Evolutionary conservation across 345 rosid genomes (phyloP).

Genomic region (Citrus australasica): DNA sequence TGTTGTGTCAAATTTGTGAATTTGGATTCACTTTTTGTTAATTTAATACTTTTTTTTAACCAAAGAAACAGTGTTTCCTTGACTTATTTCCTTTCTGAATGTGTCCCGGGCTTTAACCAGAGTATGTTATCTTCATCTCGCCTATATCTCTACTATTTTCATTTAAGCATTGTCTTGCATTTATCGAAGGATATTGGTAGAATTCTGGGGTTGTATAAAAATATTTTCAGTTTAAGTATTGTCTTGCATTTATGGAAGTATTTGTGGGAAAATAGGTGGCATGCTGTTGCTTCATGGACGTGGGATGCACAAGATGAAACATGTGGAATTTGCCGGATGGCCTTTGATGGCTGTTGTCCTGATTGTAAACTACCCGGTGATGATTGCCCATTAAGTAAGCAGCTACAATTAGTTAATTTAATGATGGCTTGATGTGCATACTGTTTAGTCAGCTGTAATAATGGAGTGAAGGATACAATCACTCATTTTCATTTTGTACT

Average conservation of each 20-base stretch:
- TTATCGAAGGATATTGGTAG: neutral
- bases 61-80: conserved; percentile 19
- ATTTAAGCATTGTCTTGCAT: neutral
- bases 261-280: conserved; percentile 57
- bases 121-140: conserved; percentile 31
- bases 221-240: too few relatives aligned
- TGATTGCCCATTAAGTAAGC: conserved; percentile 89
- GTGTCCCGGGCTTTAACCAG: conserved; percentile 22
- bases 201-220: neutral
- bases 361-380: conserved; percentile 95
- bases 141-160: neutral
- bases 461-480: neutral
- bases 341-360: conserved; percentile 94
- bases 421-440: too few relatives aligned
- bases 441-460: too few relatives aligned
- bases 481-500: neutral
- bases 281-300: conserved; percentile 94
- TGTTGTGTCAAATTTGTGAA: neutral
- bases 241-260: too few relatives aligned
- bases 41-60: too few relatives aligned
- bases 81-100: conserved; percentile 15
- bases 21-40: neutral
- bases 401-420: neutral
- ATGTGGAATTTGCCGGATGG: conserved; percentile 97
- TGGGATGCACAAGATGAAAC: conserved; percentile 99